A percentile compares a stretch with the other conserved stretches of the same genome.
phyloP scores from a whole-genome alignment of 768 basidiomycete species.

The Agaricus sinodeliciosus region DNA sequence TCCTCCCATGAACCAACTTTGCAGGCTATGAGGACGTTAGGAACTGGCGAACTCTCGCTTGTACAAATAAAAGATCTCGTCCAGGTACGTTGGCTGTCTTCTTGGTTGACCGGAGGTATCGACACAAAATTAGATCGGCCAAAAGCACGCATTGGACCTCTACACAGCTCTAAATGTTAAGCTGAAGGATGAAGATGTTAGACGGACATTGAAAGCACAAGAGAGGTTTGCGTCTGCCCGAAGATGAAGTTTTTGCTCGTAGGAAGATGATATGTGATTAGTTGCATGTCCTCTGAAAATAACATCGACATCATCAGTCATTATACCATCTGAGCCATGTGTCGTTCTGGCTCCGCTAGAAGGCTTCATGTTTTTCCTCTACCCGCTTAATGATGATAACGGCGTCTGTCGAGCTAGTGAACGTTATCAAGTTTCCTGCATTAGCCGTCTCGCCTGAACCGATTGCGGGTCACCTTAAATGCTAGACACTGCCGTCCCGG shows the following conservation, averaged over 20 bases:
- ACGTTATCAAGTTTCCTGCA: too few species aligned
- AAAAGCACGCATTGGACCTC: constrained; percentile 55
- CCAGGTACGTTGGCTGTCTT: constrained; percentile 33
- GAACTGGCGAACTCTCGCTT: constrained; percentile 50
- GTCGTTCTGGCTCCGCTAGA: too few species aligned
- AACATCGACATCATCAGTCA: too few species aligned
- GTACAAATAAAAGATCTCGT: constrained; percentile 44
- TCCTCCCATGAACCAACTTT: constrained; percentile 28
- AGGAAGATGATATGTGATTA: not conserved
- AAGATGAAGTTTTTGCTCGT: constrained; percentile 7
- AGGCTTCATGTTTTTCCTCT: too few species aligned
- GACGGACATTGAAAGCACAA: constrained; percentile 54
- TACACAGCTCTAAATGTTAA: constrained; percentile 54
- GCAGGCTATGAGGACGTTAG: constrained; percentile 60
- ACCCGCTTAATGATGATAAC: too few species aligned
- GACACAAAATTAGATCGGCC: constrained; percentile 44
- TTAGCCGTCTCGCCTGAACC: too few species aligned
- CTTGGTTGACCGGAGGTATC: not conserved
- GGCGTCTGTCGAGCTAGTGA: too few species aligned
- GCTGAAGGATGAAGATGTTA: constrained; percentile 56
- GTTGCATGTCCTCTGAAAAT: too few species aligned
- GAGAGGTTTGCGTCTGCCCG: constrained; percentile 35
- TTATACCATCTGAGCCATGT: too few species aligned
- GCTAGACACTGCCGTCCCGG: too few species aligned
- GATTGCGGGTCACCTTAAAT: too few species aligned